These are phyloP conservation scores for Fusarium poae DNA, from an alignment of 2,329 filamentous ascomycete species.

Conservation along the genomic window DNA sequence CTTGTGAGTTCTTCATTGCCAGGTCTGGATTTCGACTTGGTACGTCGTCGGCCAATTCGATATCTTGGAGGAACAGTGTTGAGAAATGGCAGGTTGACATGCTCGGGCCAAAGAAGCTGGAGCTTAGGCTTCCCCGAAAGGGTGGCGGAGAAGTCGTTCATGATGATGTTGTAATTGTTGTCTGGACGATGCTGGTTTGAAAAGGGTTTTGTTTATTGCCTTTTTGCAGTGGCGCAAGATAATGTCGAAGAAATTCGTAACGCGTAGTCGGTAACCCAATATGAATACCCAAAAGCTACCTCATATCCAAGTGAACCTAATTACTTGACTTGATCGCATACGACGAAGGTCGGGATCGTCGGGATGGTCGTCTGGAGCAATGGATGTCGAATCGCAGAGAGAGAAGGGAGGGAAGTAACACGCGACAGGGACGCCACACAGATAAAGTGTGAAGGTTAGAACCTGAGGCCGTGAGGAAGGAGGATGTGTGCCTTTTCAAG, in stretches of 20 bases:
- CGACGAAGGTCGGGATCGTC: slow-evolving; percentile 37
- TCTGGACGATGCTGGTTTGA: slow-evolving; percentile 16
- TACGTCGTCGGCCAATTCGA: slow-evolving; percentile 55
- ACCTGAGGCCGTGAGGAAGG: slow-evolving; percentile 29
- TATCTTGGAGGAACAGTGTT: slow-evolving; percentile 59
- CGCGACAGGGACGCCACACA: slow-evolving; percentile 48
- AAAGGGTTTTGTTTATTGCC: slow-evolving; percentile 19
- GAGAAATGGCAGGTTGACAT: slow-evolving; percentile 58
- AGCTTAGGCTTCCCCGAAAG: slow-evolving; percentile 58
- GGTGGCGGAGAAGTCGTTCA: slow-evolving; percentile 57
- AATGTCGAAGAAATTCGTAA: slow-evolving; percentile 34
- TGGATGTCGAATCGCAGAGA: slow-evolving; percentile 43
- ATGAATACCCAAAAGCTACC: slow-evolving; percentile 55
- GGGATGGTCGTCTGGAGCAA: slow-evolving; percentile 41
- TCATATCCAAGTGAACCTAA: slow-evolving; percentile 52
- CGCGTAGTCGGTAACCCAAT: slow-evolving; percentile 45
- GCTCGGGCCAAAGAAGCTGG: slow-evolving; percentile 57
- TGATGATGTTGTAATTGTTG: slow-evolving; percentile 43
- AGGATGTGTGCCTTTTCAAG: slow-evolving; percentile 39
- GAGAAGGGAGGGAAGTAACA: slow-evolving; percentile 42
- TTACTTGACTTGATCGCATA: slow-evolving; percentile 42
- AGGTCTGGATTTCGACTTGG: slow-evolving; percentile 57
- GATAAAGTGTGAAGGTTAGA: slow-evolving; percentile 29
- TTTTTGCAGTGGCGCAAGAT: slow-evolving; percentile 21
- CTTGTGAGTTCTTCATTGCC: slow-evolving; percentile 74